phyloP scores from a whole-genome alignment of 2,329 filamentous ascomycete genomes.

The Sclerotinia glacialis region DNA sequence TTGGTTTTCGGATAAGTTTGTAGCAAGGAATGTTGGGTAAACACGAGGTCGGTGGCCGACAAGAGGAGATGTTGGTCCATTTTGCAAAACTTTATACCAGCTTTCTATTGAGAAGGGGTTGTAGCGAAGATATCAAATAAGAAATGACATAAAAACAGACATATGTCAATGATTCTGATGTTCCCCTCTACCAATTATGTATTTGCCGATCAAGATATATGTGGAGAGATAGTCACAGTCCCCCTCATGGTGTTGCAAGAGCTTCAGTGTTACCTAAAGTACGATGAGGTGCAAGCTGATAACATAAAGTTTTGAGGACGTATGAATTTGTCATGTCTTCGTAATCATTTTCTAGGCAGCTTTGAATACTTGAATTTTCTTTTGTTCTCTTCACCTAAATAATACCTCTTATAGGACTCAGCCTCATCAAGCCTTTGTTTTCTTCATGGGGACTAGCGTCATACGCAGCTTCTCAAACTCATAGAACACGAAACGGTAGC shows the following conservation, averaged over 20 bases:
- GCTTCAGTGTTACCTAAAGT: neutral
- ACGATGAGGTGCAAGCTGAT: neutral
- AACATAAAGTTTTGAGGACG: neutral
- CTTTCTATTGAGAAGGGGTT: constrained; percentile 27
- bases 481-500: constrained; percentile 9
- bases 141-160: constrained; percentile 13
- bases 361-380: neutral
- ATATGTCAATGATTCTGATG: constrained; percentile 9
- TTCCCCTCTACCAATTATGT: constrained; percentile 2
- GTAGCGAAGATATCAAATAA: constrained; percentile 25
- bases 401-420: neutral
- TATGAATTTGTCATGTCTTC: neutral
- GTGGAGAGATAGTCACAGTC: constrained; percentile 4
- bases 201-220: constrained; percentile 8
- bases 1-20: constrained; percentile 62
- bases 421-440: constrained; percentile 19
- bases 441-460: constrained; percentile 16
- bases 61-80: constrained; percentile 23
- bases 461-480: constrained; percentile 20
- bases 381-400: neutral
- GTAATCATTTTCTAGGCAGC: constrained; percentile 11
- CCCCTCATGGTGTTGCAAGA: constrained; percentile 4
- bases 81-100: constrained; percentile 32
- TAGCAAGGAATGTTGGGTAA: constrained; percentile 27
- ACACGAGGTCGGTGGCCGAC: constrained; percentile 23